These are phyloP conservation scores for Mallotus nudiflorus DNA, from an alignment of 345 rosid genomes.

Conservation along the genomic window DNA sequence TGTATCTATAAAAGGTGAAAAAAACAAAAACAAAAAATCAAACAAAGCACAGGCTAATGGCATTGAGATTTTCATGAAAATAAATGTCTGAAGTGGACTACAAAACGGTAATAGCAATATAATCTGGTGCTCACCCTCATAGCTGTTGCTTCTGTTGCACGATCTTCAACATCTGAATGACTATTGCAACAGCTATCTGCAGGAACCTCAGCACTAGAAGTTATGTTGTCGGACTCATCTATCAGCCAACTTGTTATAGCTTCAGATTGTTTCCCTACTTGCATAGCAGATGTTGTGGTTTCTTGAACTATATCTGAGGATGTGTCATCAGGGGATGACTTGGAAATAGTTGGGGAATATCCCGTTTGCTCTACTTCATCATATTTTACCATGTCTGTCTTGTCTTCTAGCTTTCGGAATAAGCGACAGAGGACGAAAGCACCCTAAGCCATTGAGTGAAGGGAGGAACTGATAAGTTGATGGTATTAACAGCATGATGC, in stretches of 20 bases:
- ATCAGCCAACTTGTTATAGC: conserved; percentile 35
- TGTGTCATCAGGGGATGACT: conserved; percentile 60
- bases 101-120: conserved; percentile 2
- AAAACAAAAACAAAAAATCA: conserved; percentile 3
- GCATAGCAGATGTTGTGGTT: conserved; percentile 34
- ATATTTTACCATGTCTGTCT: conserved; percentile 36
- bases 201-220: conserved; percentile 29
- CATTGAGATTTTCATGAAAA: not conserved
- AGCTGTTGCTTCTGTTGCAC: conserved; percentile 34
- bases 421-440: conserved; percentile 82
- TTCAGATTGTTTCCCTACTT: conserved; percentile 28
- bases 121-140: conserved; percentile 41
- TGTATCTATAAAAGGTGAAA: conserved; percentile 36
- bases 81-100: not conserved
- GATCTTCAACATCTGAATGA: conserved; percentile 57
- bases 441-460: conserved; percentile 34
- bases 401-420: conserved; percentile 73
- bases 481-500: not conserved
- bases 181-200: conserved; percentile 49
- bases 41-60: not conserved
- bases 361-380: conserved; percentile 53
- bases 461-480: conserved; percentile 6
- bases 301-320: conserved; percentile 69
- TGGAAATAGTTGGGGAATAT: conserved; percentile 50
- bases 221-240: conserved; percentile 31